A percentile compares a stretch with the other conserved stretches of the same genome.
Conservation (phyloP, 768 basidiomycete species). For the Pleurotus tuber-regium region DNA sequence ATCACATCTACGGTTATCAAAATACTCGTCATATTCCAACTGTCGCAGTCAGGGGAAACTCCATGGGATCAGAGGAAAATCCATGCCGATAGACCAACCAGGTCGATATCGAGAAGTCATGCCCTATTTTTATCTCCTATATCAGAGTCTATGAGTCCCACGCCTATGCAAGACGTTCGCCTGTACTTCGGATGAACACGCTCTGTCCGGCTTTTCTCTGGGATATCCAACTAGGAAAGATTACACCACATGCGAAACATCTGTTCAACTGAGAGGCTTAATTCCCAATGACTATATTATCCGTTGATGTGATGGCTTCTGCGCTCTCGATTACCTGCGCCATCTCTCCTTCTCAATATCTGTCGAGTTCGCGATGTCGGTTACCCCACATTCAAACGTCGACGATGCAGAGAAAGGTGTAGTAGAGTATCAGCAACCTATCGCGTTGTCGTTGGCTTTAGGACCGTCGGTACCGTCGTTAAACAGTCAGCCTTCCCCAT, state of each 20-base stretch:
- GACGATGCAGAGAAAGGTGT: conserved; percentile 11
- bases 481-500: conserved; percentile 2
- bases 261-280: conserved; percentile 3
- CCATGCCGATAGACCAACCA: background rate
- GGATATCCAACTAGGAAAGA: conserved; percentile 4
- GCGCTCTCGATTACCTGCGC: background rate
- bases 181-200: conserved; percentile 11
- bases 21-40: no score
- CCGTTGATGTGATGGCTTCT: conserved; percentile 7
- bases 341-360: background rate
- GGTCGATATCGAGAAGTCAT: background rate
- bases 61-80: no score
- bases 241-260: conserved; percentile 7
- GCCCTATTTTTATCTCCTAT: background rate
- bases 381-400: background rate
- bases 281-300: conserved; percentile 8
- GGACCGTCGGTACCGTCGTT: conserved; percentile 3
- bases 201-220: conserved; percentile 10
- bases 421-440: conserved; percentile 1
- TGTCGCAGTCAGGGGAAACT: no score
- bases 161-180: conserved; percentile 11
- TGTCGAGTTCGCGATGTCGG: background rate
- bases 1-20: no score
- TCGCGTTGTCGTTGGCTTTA: conserved; percentile 1
- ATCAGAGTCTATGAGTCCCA: conserved; percentile 5